These are phyloP conservation scores for Secale cereale DNA, from an alignment of 176 grass and related monocot genomes.

Conservation along the genomic window DNA sequence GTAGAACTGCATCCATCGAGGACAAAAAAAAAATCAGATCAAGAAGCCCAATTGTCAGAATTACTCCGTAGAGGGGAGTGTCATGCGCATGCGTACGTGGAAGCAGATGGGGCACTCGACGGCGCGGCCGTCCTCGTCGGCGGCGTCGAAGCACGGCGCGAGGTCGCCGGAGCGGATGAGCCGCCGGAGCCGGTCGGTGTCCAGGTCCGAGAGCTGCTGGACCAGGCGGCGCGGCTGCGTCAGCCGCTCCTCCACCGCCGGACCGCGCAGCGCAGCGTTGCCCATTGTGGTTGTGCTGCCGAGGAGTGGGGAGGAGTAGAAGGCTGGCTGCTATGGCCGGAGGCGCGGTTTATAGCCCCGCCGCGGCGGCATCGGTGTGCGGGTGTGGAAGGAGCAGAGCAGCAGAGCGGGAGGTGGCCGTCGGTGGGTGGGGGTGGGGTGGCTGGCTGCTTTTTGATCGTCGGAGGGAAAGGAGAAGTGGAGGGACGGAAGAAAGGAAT, in stretches of 20 bases:
- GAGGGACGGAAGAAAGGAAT: conserved; percentile 30
- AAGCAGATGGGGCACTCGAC: conserved; percentile 90
- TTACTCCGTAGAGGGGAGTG: no score
- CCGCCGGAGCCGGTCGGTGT: conserved; percentile 51
- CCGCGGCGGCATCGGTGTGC: not conserved
- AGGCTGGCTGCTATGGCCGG: not conserved
- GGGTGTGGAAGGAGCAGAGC: conserved; percentile 22
- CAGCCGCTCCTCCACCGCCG: conserved; percentile 66
- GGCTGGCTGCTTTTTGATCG: not conserved
- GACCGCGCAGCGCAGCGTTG: conserved; percentile 27
- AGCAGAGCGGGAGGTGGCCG: not conserved
- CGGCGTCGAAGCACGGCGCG: conserved; percentile 68
- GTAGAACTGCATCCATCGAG: conserved; percentile 38
- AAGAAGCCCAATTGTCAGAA: no score
- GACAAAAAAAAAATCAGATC: no score
- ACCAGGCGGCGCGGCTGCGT: conserved; percentile 63
- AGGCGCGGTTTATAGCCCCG: conserved; percentile 4
- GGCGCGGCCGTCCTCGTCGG: conserved; percentile 43
- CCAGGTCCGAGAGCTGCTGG: conserved; percentile 53
- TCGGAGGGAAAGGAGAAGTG: conserved; percentile 29
- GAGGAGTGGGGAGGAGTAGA: not conserved
- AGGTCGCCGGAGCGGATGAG: conserved; percentile 61
- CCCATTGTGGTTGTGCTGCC: conserved; percentile 34
- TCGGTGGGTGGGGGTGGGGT: not conserved
- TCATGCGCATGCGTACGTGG: conserved; percentile 35